Percentiles rank a stretch among this genome's conserved stretches.
phyloP scores from a whole-genome alignment of 768 basidiomycete species.

The Podaxis sp. region DNA sequence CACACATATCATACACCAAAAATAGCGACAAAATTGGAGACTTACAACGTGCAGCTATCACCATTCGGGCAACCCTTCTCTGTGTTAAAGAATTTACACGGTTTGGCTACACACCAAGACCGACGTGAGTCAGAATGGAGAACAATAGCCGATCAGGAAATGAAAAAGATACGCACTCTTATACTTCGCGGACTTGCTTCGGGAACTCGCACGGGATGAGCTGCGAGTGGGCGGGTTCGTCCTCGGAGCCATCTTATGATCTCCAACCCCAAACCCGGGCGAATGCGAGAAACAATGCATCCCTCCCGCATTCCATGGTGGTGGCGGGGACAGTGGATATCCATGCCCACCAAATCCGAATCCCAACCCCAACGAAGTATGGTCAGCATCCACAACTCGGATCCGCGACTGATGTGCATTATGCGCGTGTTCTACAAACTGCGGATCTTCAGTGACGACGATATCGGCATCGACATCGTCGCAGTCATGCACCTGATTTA shows the following conservation, averaged over 20 bases:
- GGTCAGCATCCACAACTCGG: constrained; percentile 7
- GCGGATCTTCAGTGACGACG: constrained; percentile 39
- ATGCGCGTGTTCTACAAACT: constrained; percentile 39
- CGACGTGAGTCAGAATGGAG: neutral
- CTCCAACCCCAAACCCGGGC: neutral
- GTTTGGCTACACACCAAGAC: constrained; percentile 46
- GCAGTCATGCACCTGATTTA: constrained; percentile 15
- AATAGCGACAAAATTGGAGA: constrained; percentile 6
- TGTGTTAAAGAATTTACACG: constrained; percentile 53
- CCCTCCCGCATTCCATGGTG: neutral
- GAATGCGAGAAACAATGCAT: neutral
- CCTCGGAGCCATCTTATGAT: neutral
- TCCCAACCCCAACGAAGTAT: too few relatives aligned
- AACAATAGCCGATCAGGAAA: neutral
- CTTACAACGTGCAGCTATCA: constrained; percentile 60
- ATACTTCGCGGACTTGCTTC: constrained; percentile 37
- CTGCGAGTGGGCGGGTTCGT: constrained; percentile 18
- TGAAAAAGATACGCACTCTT: constrained; percentile 36
- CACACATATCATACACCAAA: neutral
- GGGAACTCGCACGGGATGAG: constrained; percentile 26
- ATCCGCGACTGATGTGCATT: constrained; percentile 38
- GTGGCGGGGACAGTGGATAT: neutral
- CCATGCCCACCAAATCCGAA: neutral
- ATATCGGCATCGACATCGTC: constrained; percentile 26
- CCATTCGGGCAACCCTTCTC: constrained; percentile 53